These are phyloP conservation scores for Leccinum cinnamomeum DNA, from an alignment of 1,284 basidiomycete genomes.

Conservation along the genomic window DNA sequence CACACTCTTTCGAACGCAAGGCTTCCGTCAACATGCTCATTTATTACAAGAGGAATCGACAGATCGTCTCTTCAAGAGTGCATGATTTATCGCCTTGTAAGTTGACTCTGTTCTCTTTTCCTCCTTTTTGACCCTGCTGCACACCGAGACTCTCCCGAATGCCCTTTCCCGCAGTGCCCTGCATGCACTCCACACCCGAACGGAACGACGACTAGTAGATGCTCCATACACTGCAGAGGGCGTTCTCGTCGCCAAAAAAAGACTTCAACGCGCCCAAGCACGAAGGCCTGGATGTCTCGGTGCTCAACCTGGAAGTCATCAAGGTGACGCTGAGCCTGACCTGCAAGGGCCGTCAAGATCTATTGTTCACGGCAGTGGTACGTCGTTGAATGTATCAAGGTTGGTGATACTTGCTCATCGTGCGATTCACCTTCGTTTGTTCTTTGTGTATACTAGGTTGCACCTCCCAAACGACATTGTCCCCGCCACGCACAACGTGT, in stretches of 20 bases:
- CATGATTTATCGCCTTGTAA: conserved; percentile 24
- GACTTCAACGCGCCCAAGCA: conserved; percentile 98
- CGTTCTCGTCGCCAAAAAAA: conserved; percentile 97
- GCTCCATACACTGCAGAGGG: conserved; percentile 64
- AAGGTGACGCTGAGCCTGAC: conserved; percentile 99
- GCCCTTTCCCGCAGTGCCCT: not conserved
- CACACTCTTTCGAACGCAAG: not conserved
- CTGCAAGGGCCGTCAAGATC: conserved; percentile 96
- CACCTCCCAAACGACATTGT: conserved; percentile 78
- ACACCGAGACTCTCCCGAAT: not conserved
- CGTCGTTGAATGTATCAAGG: conserved; percentile 29
- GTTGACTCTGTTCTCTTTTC: conserved; percentile 4
- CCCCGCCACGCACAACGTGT: conserved; percentile 93
- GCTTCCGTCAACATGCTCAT: conserved; percentile 78
- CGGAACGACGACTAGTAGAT: not conserved
- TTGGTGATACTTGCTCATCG: not conserved
- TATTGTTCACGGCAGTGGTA: conserved; percentile 96
- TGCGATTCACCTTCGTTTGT: not conserved
- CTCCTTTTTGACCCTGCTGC: not conserved
- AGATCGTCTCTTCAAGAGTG: conserved; percentile 94
- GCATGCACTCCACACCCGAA: not conserved
- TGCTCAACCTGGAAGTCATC: conserved; percentile 98
- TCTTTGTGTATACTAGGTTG: not conserved
- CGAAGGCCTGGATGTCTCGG: conserved; percentile 80
- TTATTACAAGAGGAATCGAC: conserved; percentile 73